phyloP scores from a whole-genome alignment of 106 monocot species.

The Narthecium ossifragum region DNA sequence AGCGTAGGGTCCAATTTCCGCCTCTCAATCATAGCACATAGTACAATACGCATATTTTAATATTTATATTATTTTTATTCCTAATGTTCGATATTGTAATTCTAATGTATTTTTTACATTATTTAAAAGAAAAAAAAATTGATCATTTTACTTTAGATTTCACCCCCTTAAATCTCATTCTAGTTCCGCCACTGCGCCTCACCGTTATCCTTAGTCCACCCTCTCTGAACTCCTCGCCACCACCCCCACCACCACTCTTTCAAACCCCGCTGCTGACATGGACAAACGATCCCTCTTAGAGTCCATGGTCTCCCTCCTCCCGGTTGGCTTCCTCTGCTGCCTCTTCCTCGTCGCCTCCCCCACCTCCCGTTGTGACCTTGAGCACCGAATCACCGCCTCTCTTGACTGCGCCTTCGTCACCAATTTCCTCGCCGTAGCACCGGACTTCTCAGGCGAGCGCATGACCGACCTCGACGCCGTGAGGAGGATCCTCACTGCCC shows the following conservation, averaged over 20 bases:
- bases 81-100: no score
- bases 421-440: conserved; percentile 49
- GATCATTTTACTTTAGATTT: no score
- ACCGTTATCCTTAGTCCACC: conserved; percentile 36
- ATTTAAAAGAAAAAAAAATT: no score
- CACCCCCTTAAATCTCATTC: no score
- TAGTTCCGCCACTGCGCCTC: no score
- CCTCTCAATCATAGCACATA: no score
- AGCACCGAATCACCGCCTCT: conserved; percentile 25
- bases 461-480: conserved; percentile 54
- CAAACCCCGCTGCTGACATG: neutral
- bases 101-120: no score
- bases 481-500: conserved; percentile 36
- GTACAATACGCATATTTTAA: no score
- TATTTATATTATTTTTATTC: no score
- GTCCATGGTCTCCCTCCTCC: conserved; percentile 38
- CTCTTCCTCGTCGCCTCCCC: conserved; percentile 30
- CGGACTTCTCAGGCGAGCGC: conserved; percentile 45
- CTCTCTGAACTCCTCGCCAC: conserved; percentile 36
- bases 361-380: conserved; percentile 37
- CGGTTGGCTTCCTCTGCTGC: conserved; percentile 60
- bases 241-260: neutral
- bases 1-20: no score
- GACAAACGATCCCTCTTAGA: conserved; percentile 27
- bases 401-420: conserved; percentile 47